A percentile compares a stretch with the other conserved stretches of the same genome.
phyloP scores from a whole-genome alignment of 192 early-diverging fungal species.

The Coemansia erecta region DNA sequence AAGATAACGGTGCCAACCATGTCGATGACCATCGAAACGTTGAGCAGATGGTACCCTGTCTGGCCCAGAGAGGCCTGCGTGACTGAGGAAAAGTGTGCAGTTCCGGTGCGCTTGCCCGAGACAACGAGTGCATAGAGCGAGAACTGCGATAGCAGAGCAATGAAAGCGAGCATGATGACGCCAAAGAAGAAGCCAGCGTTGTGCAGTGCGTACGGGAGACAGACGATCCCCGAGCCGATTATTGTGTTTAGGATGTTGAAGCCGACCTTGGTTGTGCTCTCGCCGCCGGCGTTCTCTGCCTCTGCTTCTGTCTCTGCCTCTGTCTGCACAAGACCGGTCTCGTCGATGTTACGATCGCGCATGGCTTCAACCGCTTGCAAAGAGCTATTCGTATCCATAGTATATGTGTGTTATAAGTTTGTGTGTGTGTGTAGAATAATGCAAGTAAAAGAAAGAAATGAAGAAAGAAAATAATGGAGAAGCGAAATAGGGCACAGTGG shows the following conservation, averaged over 20 bases:
- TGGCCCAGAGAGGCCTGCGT: constrained; percentile 54
- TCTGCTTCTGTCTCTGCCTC: neutral
- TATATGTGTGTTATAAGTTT: too few species aligned
- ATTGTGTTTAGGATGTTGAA: constrained; percentile 68
- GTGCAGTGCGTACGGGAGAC: constrained; percentile 61
- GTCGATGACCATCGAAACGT: constrained; percentile 58
- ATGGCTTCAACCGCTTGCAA: neutral
- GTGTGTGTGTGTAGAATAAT: neutral
- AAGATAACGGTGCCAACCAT: constrained; percentile 51
- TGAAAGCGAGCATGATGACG: constrained; percentile 52
- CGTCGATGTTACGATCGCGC: neutral
- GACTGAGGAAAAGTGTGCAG: constrained; percentile 57
- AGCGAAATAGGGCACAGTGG: neutral
- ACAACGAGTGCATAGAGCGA: constrained; percentile 58
- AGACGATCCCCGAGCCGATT: constrained; percentile 64
- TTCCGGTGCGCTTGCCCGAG: constrained; percentile 52
- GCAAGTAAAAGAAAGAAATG: neutral
- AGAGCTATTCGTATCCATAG: too few species aligned
- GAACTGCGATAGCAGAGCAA: constrained; percentile 54
- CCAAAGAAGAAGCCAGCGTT: constrained; percentile 59
- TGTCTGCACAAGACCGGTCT: neutral
- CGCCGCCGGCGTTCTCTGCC: neutral
- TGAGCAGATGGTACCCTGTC: constrained; percentile 57
- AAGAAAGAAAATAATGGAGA: neutral
- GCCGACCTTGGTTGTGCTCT: constrained; percentile 22